Base-by-base conservation (phyloP, 2,329 filamentous ascomycete genomes). In the Ophiostoma sp. region DNA sequence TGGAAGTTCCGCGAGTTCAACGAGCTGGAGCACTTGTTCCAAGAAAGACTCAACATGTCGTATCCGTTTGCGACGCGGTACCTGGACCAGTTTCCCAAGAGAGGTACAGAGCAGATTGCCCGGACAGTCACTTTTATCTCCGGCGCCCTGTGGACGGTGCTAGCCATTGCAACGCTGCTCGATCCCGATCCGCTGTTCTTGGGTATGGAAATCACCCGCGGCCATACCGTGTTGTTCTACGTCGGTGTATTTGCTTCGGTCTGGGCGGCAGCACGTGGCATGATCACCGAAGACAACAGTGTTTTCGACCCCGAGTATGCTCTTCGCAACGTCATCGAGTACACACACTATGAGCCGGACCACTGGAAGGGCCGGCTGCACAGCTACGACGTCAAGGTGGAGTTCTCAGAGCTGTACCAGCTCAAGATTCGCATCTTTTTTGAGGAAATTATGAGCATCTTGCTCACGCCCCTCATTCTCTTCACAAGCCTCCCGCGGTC, bases 1-100 rank as follows among this genome's bases (percentile, higher is more conserved):
- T 99, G 95, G 95, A 98, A 97, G 75, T 97, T 99, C 72, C 89
- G 95, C 64, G 94, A 98, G 76, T 99, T 98, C 83, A 99, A 99
- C 75, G 95, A 99, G 77, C 83, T 99, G 0, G 89, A 90, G 68
- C 95, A 99, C 77, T 83, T 98, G 2, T 99, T 98, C 74, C 86
- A 93, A 70, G 91, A 94, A 72, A 88, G 95, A 27, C 82, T 94
- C 58, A 93, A 96, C 72, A 96, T 98, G 90, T 97, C 95, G 0
- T 93, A 95, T 75, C 93, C 94, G 0, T 97, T 92, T 76, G 94
- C 95, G 2, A 92, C 90, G 45, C 87, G 92, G 64, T 99, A 99
- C 74, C 85, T 99, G 40, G 92, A 97, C 72, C 94, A 98, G 72
- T 99, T 99, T 70, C 95, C 95, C 0, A 98, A 98, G 77, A 89